Percentiles rank a stretch among this genome's conserved stretches.
Evolutionary conservation across 2,329 filamentous ascomycete genomes (phyloP).

Genomic region (Pseudogymnoascus sp.): DNA sequence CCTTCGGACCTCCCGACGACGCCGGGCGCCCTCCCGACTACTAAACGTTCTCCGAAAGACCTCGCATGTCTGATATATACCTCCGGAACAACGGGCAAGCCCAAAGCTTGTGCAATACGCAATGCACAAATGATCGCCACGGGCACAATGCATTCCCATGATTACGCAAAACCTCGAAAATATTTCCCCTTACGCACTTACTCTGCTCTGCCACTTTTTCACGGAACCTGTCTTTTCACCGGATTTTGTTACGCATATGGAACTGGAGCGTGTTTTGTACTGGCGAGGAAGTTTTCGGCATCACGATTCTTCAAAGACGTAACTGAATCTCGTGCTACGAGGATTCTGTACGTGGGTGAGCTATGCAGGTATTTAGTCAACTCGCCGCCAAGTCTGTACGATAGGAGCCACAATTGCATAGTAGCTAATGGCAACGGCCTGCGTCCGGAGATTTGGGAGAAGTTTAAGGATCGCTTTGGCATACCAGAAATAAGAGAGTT

Average conservation of each 20-base stretch:
- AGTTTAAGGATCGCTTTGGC: conserved; percentile 36
- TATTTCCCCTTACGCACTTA: conserved; percentile 41
- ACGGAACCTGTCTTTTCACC: conserved; percentile 41
- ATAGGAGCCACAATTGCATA: conserved; percentile 37
- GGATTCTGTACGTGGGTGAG: conserved; percentile 42
- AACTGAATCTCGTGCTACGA: conserved; percentile 34
- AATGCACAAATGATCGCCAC: conserved; percentile 33
- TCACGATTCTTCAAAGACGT: conserved; percentile 40
- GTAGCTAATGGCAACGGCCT: conserved; percentile 42
- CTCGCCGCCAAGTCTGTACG: conserved; percentile 37
- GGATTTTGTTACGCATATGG: conserved; percentile 36
- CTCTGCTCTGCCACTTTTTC: conserved; percentile 41
- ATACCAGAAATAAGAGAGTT: conserved; percentile 41
- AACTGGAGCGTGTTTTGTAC: conserved; percentile 35
- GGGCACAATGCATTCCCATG: conserved; percentile 31
- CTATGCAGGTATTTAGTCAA: conserved; percentile 42
- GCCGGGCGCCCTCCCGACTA: conserved; percentile 22
- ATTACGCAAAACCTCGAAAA: conserved; percentile 32
- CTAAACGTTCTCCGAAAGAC: conserved; percentile 31
- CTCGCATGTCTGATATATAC: conserved; percentile 38
- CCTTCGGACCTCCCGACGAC: conserved; percentile 13
- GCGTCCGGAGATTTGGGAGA: conserved; percentile 41
- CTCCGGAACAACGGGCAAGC: conserved; percentile 41
- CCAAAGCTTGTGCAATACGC: conserved; percentile 38
- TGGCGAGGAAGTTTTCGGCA: conserved; percentile 39